Base-by-base conservation (phyloP, 805 yeast genomes). In the Pichia phayaonensis region DNA sequence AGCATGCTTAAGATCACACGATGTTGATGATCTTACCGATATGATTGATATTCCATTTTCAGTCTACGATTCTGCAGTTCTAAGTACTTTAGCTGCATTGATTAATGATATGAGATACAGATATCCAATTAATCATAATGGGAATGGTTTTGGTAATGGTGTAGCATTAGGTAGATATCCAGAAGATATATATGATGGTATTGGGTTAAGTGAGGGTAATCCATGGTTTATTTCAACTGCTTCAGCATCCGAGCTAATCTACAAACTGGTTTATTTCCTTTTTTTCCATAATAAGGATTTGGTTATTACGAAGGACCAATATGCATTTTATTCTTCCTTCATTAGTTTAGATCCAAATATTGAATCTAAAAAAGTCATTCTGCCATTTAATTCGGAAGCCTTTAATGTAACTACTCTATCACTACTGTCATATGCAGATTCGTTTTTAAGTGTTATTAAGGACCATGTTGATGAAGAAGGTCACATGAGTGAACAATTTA, bases 191-290 rank as follows among this genome's bases (percentile, higher is more conserved):
- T 90, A 90, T 65, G 84, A 90, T 64, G 96, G 96, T 0, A 69
- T 72, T 53, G 81, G 80, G 0, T 71, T 76, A 0, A 73, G 83
- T 31, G 88, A 83, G 59, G 97, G 97, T 3, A 90, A 90, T 61
- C 97, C 98, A 7, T 90, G 97, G 98, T 89, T 90, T 62, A 76
- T 90, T 51, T 71, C 86, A 3, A 86, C 92, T 1, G 78, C 85
- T 0, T 72, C 85, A 4, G 88, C 87, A 2, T 71, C 87, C 6
- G 87, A 84, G 61, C 57, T 83, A 18, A 61, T 84, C 42, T 84
- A 76, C 65, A 79, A 77, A 59, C 62, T 78, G 52, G 71, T 84
- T 26, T 69, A 69, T 62, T 75, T 75, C 54, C 64, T 75, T 40
- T 67, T 71, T 55, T 57, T 57, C 8, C 54, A 63, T 20, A 58